Evolutionary conservation across 495 filamentous ascomycete species (phyloP).

Genomic region (Lepidopterella palustris): DNA sequence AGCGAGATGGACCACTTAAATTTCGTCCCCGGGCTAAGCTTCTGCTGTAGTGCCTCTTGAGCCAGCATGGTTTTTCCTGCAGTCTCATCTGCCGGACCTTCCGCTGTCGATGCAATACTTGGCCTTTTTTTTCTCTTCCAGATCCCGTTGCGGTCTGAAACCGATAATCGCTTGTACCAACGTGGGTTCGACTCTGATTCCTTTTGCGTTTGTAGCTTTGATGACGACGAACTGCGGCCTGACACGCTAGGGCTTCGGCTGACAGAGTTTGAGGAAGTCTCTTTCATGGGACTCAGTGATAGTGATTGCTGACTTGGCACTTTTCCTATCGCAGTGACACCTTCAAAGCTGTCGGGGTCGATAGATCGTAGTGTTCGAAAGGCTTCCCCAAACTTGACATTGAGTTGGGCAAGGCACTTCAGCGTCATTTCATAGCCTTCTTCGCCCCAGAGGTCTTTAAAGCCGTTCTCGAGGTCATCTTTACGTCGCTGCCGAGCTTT

Average conservation of each 20-base stretch:
- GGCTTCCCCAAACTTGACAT: neutral
- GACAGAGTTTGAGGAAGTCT: neutral
- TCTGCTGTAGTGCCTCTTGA: neutral
- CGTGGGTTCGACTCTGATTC: neutral
- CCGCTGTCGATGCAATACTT: neutral
- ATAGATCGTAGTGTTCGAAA: neutral
- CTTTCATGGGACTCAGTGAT: neutral
- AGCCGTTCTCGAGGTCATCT: neutral
- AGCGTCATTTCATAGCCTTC: neutral
- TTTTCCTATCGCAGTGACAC: neutral
- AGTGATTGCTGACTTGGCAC: neutral
- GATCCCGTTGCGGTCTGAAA: neutral
- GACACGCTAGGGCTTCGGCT: neutral
- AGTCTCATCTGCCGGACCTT: neutral
- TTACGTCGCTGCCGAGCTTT: neutral
- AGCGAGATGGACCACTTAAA: neutral
- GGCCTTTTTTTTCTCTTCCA: neutral
- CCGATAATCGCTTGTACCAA: neutral
- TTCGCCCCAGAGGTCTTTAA: neutral
- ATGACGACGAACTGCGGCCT: neutral
- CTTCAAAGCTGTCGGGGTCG: neutral
- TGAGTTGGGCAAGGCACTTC: neutral
- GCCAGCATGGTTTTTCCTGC: neutral
- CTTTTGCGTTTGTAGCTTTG: neutral
- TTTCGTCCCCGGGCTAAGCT: neutral